A percentile compares a stretch with the other conserved stretches of the same genome.
These are phyloP conservation scores for Eucalyptus tenuipes DNA, from an alignment of 345 rosid genomes.

Conservation along the genomic window DNA sequence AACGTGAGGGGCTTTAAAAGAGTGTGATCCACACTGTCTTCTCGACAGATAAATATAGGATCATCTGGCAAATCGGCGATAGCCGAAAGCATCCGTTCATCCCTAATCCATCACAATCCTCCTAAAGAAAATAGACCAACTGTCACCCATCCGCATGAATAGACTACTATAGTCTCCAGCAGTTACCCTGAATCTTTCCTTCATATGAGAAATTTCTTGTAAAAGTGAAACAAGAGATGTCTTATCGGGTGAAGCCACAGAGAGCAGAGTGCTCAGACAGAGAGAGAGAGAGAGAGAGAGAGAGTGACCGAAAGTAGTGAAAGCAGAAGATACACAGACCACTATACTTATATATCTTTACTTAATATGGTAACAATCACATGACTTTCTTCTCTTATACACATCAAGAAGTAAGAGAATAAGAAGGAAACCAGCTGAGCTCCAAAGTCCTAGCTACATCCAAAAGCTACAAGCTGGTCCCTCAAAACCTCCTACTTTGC, in stretches of 20 bases:
- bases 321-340: background rate
- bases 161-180: background rate
- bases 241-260: background rate
- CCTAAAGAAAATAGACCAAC: background rate
- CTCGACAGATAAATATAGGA: background rate
- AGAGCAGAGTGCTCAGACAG: background rate
- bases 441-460: slow-evolving; percentile 12
- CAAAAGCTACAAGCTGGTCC: slow-evolving; percentile 43
- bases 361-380: background rate
- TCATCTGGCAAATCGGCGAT: background rate
- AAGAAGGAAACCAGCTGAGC: slow-evolving; percentile 42
- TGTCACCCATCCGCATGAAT: background rate
- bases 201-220: background rate
- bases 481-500: background rate
- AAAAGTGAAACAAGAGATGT: background rate
- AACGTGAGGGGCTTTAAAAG: background rate
- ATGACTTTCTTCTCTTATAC: background rate
- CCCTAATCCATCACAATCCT: background rate
- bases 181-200: background rate
- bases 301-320: background rate
- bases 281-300: background rate
- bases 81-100: background rate
- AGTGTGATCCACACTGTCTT: background rate
- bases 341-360: background rate
- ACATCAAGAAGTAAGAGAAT: background rate